These are phyloP conservation scores for Aureobasidium leucospermi DNA, from an alignment of 2,329 filamentous ascomycete species.

Conservation along the genomic window DNA sequence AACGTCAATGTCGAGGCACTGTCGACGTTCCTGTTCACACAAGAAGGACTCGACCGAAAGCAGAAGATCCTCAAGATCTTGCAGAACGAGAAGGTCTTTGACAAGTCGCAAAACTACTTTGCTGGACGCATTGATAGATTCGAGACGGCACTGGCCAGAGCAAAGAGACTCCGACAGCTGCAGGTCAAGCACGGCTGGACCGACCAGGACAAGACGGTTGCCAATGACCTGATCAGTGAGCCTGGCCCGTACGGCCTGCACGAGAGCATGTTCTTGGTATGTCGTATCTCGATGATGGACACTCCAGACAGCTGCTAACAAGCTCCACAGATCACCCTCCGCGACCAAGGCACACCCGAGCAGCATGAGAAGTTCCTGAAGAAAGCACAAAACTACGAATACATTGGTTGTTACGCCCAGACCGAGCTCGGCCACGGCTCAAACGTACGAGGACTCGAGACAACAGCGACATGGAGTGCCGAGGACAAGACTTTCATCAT, in stretches of 20 bases:
- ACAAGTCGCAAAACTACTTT: slow-evolving; percentile 73
- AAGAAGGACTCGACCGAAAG: slow-evolving; percentile 55
- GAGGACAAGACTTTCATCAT: slow-evolving; percentile 68
- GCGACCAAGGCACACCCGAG: slow-evolving; percentile 64
- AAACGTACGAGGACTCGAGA: slow-evolving; percentile 67
- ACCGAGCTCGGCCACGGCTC: slow-evolving; percentile 74
- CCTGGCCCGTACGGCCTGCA: slow-evolving; percentile 68
- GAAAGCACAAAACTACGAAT: slow-evolving; percentile 60
- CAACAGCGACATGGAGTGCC: slow-evolving; percentile 65
- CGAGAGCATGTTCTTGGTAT: slow-evolving; percentile 60
- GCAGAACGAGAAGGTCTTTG: slow-evolving; percentile 61
- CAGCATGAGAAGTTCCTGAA: slow-evolving; percentile 68
- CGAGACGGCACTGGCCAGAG: slow-evolving; percentile 60
- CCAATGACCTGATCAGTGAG: slow-evolving; percentile 64
- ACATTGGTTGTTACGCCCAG: slow-evolving; percentile 74
- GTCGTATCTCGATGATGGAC: slow-evolving; percentile 14
- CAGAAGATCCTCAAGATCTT: slow-evolving; percentile 57
- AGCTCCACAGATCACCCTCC: slow-evolving; percentile 51
- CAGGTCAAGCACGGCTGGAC: slow-evolving; percentile 61
- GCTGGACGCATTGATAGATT: slow-evolving; percentile 62
- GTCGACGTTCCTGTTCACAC: slow-evolving; percentile 61
- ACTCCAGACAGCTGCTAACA: not conserved
- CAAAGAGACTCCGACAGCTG: slow-evolving; percentile 62
- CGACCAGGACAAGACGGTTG: slow-evolving; percentile 54
- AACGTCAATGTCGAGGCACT: slow-evolving; percentile 61